phyloP scores from a whole-genome alignment of 352 stramenopile genomes.

The Phytophthora hybrid region DNA sequence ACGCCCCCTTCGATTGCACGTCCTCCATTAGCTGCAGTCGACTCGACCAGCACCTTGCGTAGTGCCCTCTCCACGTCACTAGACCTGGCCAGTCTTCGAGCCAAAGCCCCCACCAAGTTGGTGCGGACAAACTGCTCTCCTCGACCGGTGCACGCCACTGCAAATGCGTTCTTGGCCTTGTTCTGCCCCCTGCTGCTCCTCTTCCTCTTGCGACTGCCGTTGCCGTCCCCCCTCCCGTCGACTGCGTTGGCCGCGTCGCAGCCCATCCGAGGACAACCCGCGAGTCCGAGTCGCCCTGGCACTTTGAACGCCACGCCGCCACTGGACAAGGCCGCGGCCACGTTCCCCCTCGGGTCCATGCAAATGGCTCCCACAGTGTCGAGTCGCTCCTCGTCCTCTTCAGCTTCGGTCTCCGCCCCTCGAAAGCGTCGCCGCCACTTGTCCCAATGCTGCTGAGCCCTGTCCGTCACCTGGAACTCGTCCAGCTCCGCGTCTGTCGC shows the following conservation, averaged over 20 bases:
- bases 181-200: neutral
- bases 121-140: slow-evolving; percentile 79
- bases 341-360: slow-evolving; percentile 59
- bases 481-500: slow-evolving; percentile 28
- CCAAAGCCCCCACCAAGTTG: slow-evolving; percentile 47
- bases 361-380: slow-evolving; percentile 77
- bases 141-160: slow-evolving; percentile 63
- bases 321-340: slow-evolving; percentile 70
- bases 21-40: slow-evolving; percentile 45
- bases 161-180: slow-evolving; percentile 47
- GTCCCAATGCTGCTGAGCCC: slow-evolving; percentile 43
- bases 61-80: slow-evolving; percentile 40
- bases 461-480: slow-evolving; percentile 52
- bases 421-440: slow-evolving; percentile 59
- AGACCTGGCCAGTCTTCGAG: slow-evolving; percentile 36
- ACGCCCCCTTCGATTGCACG: slow-evolving; percentile 63
- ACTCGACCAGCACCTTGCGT: slow-evolving; percentile 45
- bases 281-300: slow-evolving; percentile 69
- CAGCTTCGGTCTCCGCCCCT: slow-evolving; percentile 1
- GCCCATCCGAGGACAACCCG: slow-evolving; percentile 71
- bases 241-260: slow-evolving; percentile 54
- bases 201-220: slow-evolving; percentile 30
- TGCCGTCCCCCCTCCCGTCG: too few relatives aligned
- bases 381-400: slow-evolving; percentile 27
- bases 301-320: slow-evolving; percentile 75